Percentiles rank a stretch among this genome's conserved stretches.
phyloP scores from a whole-genome alignment of 2,329 filamentous ascomycete species.

The Talaromyces marneffei region DNA sequence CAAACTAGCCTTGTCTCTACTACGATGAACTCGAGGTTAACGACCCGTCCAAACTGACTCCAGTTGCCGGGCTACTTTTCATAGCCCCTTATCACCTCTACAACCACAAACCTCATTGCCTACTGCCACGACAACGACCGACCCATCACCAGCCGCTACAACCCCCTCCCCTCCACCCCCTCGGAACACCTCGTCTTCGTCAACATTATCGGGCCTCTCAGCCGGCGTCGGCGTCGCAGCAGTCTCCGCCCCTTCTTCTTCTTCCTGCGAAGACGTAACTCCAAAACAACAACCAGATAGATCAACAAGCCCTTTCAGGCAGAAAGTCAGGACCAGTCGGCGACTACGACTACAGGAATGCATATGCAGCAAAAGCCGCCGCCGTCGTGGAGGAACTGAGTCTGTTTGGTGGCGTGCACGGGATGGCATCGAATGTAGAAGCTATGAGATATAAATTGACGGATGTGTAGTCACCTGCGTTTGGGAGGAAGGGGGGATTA shows the following conservation, averaged over 20 bases:
- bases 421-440: not conserved
- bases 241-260: not conserved
- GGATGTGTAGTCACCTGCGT: not conserved
- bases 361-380: not conserved
- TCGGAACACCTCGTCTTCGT: not conserved
- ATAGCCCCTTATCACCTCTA: no score
- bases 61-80: no score
- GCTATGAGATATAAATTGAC: not conserved
- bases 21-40: no score
- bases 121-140: not conserved
- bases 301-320: not conserved
- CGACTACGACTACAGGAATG: not conserved
- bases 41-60: no score
- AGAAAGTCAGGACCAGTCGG: no score
- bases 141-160: not conserved
- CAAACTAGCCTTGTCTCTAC: not conserved
- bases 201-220: not conserved
- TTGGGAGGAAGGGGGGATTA: not conserved
- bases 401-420: not conserved
- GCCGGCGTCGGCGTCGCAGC: not conserved
- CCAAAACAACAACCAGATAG: no score
- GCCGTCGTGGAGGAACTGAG: not conserved
- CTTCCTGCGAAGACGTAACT: not conserved
- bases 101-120: not conserved
- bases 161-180: not conserved